These are phyloP conservation scores for Lodderomyces oxycetoniae DNA, from an alignment of 1,139 yeast genomes.

Conservation along the genomic window DNA sequence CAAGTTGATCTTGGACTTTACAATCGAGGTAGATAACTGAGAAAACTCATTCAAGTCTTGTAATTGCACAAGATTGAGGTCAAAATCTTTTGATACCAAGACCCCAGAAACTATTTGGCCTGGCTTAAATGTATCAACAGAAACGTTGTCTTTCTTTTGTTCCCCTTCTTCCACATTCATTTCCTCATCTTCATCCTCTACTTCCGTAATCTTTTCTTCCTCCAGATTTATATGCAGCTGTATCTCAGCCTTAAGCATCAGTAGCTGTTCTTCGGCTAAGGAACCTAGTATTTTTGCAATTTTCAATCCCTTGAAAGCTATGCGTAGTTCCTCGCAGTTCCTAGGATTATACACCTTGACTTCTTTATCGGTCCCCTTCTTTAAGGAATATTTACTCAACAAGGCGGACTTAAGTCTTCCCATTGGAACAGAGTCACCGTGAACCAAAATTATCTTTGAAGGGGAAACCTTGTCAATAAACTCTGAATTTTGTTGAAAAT, in stretches of 20 bases:
- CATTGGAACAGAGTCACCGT: slow-evolving; percentile 98
- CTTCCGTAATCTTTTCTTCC: slow-evolving; percentile 16
- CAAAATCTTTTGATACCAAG: slow-evolving; percentile 86
- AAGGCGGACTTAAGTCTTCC: slow-evolving; percentile 93
- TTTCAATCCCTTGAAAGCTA: slow-evolving; percentile 78
- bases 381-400: slow-evolving; percentile 74
- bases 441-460: slow-evolving; percentile 78
- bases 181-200: slow-evolving; percentile 13
- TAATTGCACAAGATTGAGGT: slow-evolving; percentile 72
- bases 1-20: slow-evolving; percentile 75
- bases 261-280: slow-evolving; percentile 55
- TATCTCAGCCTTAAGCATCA: slow-evolving; percentile 28
- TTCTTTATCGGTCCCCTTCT: slow-evolving; percentile 84
- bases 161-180: background rate
- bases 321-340: slow-evolving; percentile 75
- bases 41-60: slow-evolving; percentile 88
- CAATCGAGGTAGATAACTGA: slow-evolving; percentile 78
- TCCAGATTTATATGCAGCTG: slow-evolving; percentile 19
- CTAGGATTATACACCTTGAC: slow-evolving; percentile 91
- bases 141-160: slow-evolving; percentile 4
- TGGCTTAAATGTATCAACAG: slow-evolving; percentile 19
- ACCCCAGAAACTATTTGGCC: slow-evolving; percentile 72
- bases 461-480: slow-evolving; percentile 89
- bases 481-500: slow-evolving; percentile 86
- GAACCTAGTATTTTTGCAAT: slow-evolving; percentile 82